Evolutionary conservation across 176 grass and related monocot genomes (phyloP), one percentile per base, ranked within the genome.

Genomic region (Carex littledalei): DNA sequence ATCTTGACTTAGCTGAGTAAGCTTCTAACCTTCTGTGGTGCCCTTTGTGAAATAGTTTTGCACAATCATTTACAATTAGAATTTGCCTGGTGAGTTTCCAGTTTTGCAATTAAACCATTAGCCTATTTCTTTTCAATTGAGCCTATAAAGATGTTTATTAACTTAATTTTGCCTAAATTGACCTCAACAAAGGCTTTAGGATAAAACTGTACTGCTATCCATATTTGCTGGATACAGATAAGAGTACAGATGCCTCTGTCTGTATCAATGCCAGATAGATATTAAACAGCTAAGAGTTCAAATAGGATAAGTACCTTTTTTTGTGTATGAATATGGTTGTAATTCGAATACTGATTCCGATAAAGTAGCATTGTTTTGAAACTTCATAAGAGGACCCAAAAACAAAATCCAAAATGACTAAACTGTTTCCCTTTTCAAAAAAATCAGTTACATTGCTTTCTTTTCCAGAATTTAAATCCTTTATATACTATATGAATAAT

Each of bases 1-100:
- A 73, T 89, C 72, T 95, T 39, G 43, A 91, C 54, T 87, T 93
- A 81, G 85, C 87, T 79, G 85, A 94, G 93, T 99, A 99, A 86
- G 85, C 63, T 37, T 56, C 29, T 69, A 37, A 29, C 13, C 59
- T 71, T 84, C 41, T 66, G 29, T 26, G 6, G 66, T 53, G 14
- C 54, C 72, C 34, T 63, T 24, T 14, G 32, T 37, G 8, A 43
- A 63, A 63, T 41, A 43, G 24, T 63, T 14, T 64, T 63, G 54
- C 22, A 24, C 20, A 50, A 26, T 22, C 24, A 3, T 59, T 47
- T 85, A 22, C 5, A 73, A 20, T 41, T 78, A 55, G 24, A 24
- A 78, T 16, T 77, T 50, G 21, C 55, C 13, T 55, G 12, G 15
- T 8, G 22, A 55, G 49, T 78, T 54, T 5, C 14, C n/a, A 17